Evolutionary conservation across 805 yeast species (phyloP), one percentile per base, ranked within the genome.

Genomic region (Metschnikowia orientalis): DNA sequence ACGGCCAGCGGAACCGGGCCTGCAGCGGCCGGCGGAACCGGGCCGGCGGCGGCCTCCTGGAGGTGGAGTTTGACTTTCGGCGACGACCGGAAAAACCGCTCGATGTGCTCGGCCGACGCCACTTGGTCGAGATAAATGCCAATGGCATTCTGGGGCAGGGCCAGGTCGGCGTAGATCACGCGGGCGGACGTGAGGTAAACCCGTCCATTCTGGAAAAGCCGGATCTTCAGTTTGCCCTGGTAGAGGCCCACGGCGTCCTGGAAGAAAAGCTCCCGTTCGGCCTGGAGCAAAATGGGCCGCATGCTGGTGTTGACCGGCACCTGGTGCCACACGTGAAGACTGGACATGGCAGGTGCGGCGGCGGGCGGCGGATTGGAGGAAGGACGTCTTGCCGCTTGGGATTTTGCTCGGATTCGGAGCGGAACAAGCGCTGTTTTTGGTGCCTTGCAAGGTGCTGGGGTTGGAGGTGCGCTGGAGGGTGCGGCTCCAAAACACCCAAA

Each of bases 181-280:
- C 97, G 59, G 35, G 70, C 69, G 23, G 78, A 74, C 0, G 97
- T 89, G 18, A 90, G 59, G 54, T 88, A 88, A 0, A 83, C 50
- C 18, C 95, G 65, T 1, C 97, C 97, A 37, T 71, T 59, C 51
- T 85, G 95, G 41, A 79, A 73, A 18, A 73, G 63, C 2, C 60
- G 32, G 15, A 85, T 71, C 59, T 84, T 85, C 38, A 63, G 62
- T 37, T 76, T 76, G 14, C 87, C 95, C 47, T 82, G 89, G 51
- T 89, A 89, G 3, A 89, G 55, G 0, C 96, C 96, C 29, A 45
- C 46, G 34, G 56, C 48, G 29, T 66, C 70, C 17, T 49, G 44
- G 10, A 63, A 51, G 24, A 45, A 63, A n/a, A 63, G 27, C 27
- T 47, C 59, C 31, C 53, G 53, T 35, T 67, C 72, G 23, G 39